These are phyloP conservation scores for Ceratocystis diversiconidia DNA, from an alignment of 2,329 filamentous ascomycete genomes.

Conservation along the genomic window DNA sequence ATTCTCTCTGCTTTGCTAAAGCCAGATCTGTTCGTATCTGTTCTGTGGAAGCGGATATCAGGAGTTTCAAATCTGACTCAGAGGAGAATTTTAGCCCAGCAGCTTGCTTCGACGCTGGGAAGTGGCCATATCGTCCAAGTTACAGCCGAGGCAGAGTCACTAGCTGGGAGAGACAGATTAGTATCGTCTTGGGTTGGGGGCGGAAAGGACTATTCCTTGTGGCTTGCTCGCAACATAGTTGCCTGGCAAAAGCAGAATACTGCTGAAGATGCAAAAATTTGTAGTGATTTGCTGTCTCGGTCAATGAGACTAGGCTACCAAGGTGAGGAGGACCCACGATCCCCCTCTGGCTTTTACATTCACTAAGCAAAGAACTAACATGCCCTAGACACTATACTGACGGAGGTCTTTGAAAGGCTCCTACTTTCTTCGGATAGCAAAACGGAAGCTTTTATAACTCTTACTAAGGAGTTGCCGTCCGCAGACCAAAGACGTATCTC, in stretches of 20 bases:
- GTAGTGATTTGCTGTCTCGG: constrained; percentile 39
- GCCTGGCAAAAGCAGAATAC: constrained; percentile 27
- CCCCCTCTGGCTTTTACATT: background rate
- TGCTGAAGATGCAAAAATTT: constrained; percentile 29
- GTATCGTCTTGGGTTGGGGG: constrained; percentile 44
- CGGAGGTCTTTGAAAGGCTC: constrained; percentile 26
- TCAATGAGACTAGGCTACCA: constrained; percentile 58
- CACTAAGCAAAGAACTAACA: constrained; percentile 3
- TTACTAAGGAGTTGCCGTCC: constrained; percentile 18
- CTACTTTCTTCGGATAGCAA: constrained; percentile 24
- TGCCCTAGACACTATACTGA: constrained; percentile 12
- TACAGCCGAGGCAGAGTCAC: constrained; percentile 37
- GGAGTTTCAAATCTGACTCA: constrained; percentile 20
- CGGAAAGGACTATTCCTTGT: constrained; percentile 50
- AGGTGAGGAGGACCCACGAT: constrained; percentile 33
- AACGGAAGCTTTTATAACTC: constrained; percentile 22
- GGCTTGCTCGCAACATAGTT: constrained; percentile 54
- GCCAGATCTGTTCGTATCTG: background rate
- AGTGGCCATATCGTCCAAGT: constrained; percentile 37
- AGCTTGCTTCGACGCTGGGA: constrained; percentile 34
- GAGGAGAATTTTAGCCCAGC: constrained; percentile 28
- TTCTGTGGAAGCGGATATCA: constrained; percentile 19
- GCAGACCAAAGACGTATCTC: constrained; percentile 22
- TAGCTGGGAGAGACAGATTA: background rate
- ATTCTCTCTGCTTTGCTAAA: constrained; percentile 26